Evolutionary conservation across 495 filamentous ascomycete genomes (phyloP).

Genomic region (Aspergillus heteromorphus): DNA sequence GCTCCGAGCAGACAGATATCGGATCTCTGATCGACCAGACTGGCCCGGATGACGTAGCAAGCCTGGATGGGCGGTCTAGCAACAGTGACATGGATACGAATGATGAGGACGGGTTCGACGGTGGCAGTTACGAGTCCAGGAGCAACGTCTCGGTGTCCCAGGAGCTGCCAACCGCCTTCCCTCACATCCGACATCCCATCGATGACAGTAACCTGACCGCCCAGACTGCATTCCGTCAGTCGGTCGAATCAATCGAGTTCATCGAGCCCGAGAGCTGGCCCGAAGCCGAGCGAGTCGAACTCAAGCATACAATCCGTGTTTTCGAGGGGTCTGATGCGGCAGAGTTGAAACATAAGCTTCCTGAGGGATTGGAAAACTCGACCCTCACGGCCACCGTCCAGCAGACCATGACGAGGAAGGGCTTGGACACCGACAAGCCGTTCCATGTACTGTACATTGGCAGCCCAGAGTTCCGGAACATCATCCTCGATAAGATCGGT

Average conservation of each 20-base stretch:
- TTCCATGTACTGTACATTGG: conserved; percentile 69
- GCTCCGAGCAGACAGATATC: conserved; percentile 41
- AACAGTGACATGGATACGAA: conserved; percentile 31
- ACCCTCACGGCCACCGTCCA: conserved; percentile 54
- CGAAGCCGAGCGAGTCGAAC: conserved; percentile 49
- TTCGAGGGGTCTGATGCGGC: conserved; percentile 50
- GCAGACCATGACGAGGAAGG: conserved; percentile 65
- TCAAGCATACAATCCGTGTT: conserved; percentile 58
- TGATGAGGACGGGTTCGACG: conserved; percentile 24
- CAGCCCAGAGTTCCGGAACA: conserved; percentile 53
- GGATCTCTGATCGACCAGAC: conserved; percentile 43
- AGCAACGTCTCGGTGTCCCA: conserved; percentile 35
- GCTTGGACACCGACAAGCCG: conserved; percentile 58
- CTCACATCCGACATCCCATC: conserved; percentile 27
- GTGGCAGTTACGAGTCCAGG: conserved; percentile 21
- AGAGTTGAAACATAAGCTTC: conserved; percentile 38
- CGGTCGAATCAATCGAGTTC: conserved; percentile 53
- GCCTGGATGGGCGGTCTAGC: conserved; percentile 40
- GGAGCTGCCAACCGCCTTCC: conserved; percentile 39
- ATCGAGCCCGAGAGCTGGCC: conserved; percentile 51
- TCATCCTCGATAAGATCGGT: conserved; percentile 71
- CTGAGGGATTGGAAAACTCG: conserved; percentile 21
- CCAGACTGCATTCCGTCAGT: conserved; percentile 28
- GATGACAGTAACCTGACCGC: conserved; percentile 43
- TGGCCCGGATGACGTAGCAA: conserved; percentile 43